Conservation (phyloP, 2,329 filamentous ascomycete genomes). For the Aspergillus glaucus region DNA sequence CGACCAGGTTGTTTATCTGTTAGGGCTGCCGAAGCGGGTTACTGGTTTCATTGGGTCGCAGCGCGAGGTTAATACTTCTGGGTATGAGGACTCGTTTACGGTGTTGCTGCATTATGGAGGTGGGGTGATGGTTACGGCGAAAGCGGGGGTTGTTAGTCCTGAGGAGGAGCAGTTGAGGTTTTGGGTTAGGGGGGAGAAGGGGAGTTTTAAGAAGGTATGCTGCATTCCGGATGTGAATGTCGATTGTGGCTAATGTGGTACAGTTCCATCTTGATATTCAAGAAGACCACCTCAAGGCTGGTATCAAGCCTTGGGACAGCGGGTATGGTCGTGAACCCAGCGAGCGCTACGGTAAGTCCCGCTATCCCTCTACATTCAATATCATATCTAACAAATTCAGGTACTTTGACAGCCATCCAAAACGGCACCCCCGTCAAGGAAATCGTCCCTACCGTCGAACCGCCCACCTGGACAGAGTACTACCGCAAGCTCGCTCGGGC, state of each 20-base stretch:
- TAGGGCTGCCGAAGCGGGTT: constrained; percentile 61
- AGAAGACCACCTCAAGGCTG: constrained; percentile 65
- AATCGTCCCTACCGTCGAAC: constrained; percentile 53
- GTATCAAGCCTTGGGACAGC: constrained; percentile 54
- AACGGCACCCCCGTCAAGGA: constrained; percentile 48
- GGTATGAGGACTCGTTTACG: constrained; percentile 48
- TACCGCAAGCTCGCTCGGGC: constrained; percentile 54
- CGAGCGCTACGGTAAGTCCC: constrained; percentile 48
- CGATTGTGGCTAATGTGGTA: neutral
- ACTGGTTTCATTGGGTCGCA: constrained; percentile 64
- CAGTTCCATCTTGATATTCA: constrained; percentile 61
- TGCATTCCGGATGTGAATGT: neutral
- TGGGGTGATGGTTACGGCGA: constrained; percentile 61
- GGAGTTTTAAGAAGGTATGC: constrained; percentile 64
- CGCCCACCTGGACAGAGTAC: constrained; percentile 63
- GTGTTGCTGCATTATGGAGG: constrained; percentile 60
- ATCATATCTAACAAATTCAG: constrained; percentile 10
- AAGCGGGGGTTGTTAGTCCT: constrained; percentile 62
- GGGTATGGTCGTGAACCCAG: constrained; percentile 60
- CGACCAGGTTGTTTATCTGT: constrained; percentile 66
- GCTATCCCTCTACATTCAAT: neutral
- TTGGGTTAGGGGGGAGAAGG: constrained; percentile 70
- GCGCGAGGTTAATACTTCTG: constrained; percentile 50
- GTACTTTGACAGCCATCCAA: constrained; percentile 49
- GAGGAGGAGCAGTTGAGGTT: constrained; percentile 66